Conservation (phyloP, 495 filamentous ascomycete genomes). For the Penicillium silybi region DNA sequence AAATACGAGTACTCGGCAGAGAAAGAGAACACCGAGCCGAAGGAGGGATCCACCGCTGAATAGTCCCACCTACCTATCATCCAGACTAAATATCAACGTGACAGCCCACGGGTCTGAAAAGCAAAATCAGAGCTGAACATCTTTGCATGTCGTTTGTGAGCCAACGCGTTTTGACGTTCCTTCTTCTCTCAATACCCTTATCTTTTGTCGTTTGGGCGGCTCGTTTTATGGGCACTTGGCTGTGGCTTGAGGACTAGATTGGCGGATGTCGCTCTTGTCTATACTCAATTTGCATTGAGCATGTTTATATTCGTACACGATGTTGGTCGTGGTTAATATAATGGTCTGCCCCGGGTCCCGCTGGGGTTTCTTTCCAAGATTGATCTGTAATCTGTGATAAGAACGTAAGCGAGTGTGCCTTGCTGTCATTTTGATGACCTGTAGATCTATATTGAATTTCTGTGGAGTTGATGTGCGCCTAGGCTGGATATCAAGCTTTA, state of each 20-base stretch:
- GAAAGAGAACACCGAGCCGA: constrained; percentile 29
- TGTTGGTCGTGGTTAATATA: background rate
- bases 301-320: constrained; percentile 11
- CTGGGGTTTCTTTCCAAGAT: background rate
- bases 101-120: background rate
- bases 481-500: background rate
- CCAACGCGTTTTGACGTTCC: too few species aligned
- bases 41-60: constrained; percentile 14
- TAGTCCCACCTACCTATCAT: background rate
- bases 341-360: background rate
- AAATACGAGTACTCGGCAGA: constrained; percentile 29
- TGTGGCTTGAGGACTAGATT: constrained; percentile 1
- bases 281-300: constrained; percentile 15
- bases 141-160: background rate
- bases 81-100: background rate
- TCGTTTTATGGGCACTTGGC: constrained; percentile 1
- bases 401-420: background rate
- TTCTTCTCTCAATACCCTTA: constrained; percentile 17
- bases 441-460: background rate
- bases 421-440: background rate
- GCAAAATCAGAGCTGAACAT: background rate
- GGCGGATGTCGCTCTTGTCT: constrained; percentile 5
- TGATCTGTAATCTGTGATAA: background rate
- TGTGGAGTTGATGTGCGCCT: background rate
- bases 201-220: constrained; percentile 5